These are phyloP conservation scores for Calocybe cyanea DNA, from an alignment of 768 basidiomycete species.

Conservation along the genomic window DNA sequence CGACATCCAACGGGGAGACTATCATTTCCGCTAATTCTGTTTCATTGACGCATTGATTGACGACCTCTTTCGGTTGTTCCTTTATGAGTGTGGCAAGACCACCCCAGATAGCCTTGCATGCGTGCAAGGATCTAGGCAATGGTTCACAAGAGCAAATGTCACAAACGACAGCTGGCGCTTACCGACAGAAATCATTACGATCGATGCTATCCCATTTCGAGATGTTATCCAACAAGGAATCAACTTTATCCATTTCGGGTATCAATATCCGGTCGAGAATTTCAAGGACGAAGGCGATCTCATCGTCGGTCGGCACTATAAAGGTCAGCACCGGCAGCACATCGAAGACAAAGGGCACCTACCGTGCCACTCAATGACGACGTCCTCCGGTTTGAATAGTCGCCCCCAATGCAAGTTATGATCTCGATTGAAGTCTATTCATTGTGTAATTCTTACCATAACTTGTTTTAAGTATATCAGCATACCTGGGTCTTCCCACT, in stretches of 20 bases:
- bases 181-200: constrained; percentile 86
- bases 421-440: constrained; percentile 54
- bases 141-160: constrained; percentile 1
- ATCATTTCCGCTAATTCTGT: constrained; percentile 69
- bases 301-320: constrained; percentile 58
- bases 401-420: constrained; percentile 78
- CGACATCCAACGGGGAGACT: constrained; percentile 60
- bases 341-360: constrained; percentile 14
- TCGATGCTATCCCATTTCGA: constrained; percentile 60
- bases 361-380: constrained; percentile 89
- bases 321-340: not conserved
- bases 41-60: constrained; percentile 57
- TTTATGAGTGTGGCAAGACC: constrained; percentile 71
- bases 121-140: constrained; percentile 54
- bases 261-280: constrained; percentile 65
- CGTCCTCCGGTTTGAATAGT: constrained; percentile 72
- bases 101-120: constrained; percentile 71
- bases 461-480: constrained; percentile 10
- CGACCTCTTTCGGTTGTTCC: constrained; percentile 52
- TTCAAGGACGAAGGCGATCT: constrained; percentile 78
- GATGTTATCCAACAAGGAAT: constrained; percentile 52
- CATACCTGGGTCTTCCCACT: constrained; percentile 72
- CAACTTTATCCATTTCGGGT: constrained; percentile 66
- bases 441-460: constrained; percentile 5
- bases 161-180: constrained; percentile 15